Conservation (phyloP, 176 grass and related monocot genomes). For the Carex kokanica region DNA sequence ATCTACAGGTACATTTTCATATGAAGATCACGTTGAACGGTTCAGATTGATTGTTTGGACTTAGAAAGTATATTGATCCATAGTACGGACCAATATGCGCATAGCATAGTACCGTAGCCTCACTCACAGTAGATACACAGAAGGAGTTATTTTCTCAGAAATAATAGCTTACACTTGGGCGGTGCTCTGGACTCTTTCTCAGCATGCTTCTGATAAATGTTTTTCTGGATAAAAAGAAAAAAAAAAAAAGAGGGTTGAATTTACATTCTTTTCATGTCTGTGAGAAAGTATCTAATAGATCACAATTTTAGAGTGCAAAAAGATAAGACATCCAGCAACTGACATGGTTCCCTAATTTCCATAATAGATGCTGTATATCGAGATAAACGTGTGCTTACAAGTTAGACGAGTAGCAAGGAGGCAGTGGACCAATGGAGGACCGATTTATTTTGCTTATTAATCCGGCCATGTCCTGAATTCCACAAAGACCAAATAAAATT, state of each 20-base stretch:
- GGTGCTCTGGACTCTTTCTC: slow-evolving; percentile 94
- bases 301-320: not conserved
- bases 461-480: slow-evolving; percentile 98
- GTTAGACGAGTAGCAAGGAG: slow-evolving; percentile 77
- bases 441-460: slow-evolving; percentile 99
- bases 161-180: slow-evolving; percentile 78
- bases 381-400: slow-evolving; percentile 58
- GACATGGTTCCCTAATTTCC: not conserved
- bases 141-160: slow-evolving; percentile 15
- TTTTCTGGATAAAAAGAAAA: slow-evolving; percentile 65
- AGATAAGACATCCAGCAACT: not conserved
- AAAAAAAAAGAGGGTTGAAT: not conserved
- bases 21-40: too few relatives aligned
- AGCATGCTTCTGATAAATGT: slow-evolving; percentile 89
- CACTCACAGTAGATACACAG: not conserved
- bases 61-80: too few relatives aligned
- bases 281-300: not conserved
- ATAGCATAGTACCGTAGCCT: too few relatives aligned
- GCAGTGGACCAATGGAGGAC: slow-evolving; percentile 91
- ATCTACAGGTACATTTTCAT: too few relatives aligned
- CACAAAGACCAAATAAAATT: slow-evolving; percentile 18
- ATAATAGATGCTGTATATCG: slow-evolving; percentile 22
- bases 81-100: too few relatives aligned
- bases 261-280: not conserved
- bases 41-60: too few relatives aligned